Percentiles rank a stretch among this genome's conserved stretches.
These are phyloP conservation scores for Aspergillus arachidicola DNA, from an alignment of 2,329 filamentous ascomycete species.

Conservation along the genomic window DNA sequence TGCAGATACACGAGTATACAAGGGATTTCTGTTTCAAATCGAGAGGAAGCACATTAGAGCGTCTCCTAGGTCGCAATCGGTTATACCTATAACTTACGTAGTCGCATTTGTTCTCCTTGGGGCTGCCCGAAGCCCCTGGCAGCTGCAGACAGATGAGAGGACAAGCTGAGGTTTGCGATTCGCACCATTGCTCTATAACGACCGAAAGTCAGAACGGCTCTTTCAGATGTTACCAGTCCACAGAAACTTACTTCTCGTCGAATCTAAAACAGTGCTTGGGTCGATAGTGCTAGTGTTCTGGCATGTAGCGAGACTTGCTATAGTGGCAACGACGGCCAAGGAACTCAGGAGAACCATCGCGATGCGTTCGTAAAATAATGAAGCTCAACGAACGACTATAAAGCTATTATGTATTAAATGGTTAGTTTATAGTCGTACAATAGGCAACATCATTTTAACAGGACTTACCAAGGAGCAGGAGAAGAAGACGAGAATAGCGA, in stretches of 20 bases:
- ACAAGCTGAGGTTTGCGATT: constrained; percentile 44
- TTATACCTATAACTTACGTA: constrained; percentile 28
- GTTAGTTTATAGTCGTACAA: neutral
- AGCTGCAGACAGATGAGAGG: constrained; percentile 50
- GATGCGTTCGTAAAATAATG: constrained; percentile 7
- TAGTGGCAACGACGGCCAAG: constrained; percentile 36
- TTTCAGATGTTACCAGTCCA: neutral
- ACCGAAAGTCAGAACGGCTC: neutral
- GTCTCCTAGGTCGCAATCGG: neutral
- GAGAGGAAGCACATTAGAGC: neutral
- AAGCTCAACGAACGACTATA: neutral
- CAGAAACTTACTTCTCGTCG: constrained; percentile 39
- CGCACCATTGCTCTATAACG: constrained; percentile 46
- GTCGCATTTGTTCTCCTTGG: constrained; percentile 44
- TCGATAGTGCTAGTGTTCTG: constrained; percentile 38
- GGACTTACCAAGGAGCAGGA: neutral
- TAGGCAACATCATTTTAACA: neutral
- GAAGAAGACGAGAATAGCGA: neutral
- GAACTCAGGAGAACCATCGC: constrained; percentile 31
- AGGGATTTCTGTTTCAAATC: constrained; percentile 45
- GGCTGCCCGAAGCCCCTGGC: constrained; percentile 35
- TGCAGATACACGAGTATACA: constrained; percentile 60
- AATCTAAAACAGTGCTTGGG: constrained; percentile 35
- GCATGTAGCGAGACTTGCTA: constrained; percentile 34
- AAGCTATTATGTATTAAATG: neutral